A percentile compares a stretch with the other conserved stretches of the same genome.
Conservation (phyloP, 495 filamentous ascomycete genomes). For the Penicillium tannophilum region DNA sequence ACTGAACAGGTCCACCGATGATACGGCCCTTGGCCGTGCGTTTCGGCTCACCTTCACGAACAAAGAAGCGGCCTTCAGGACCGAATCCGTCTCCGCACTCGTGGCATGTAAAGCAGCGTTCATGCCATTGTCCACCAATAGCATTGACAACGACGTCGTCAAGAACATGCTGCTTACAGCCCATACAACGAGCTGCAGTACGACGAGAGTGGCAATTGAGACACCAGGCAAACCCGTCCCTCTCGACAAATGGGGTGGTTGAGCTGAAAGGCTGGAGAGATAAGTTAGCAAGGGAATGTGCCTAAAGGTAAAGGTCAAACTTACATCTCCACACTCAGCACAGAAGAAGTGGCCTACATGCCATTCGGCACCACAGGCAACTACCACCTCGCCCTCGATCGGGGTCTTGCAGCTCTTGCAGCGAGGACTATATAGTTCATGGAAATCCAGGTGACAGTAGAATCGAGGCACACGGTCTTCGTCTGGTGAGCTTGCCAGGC, state of each 20-base stretch:
- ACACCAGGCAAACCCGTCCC: slow-evolving; percentile 99
- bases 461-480: slow-evolving; percentile 71
- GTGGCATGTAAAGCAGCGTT: slow-evolving; percentile 84
- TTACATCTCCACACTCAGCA: slow-evolving; percentile 91
- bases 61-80: slow-evolving; percentile 64
- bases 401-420: slow-evolving; percentile 98
- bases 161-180: slow-evolving; percentile 81
- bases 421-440: slow-evolving; percentile 88
- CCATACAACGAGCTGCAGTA: slow-evolving; percentile 82
- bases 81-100: slow-evolving; percentile 64
- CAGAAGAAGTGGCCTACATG: slow-evolving; percentile 99
- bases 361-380: slow-evolving; percentile 93
- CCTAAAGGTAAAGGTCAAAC: slow-evolving; percentile 16
- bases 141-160: slow-evolving; percentile 86
- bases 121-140: slow-evolving; percentile 92
- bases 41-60: slow-evolving; percentile 57
- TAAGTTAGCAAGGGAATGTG: neutral
- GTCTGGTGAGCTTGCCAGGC: slow-evolving; percentile 62
- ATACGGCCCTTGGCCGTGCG: slow-evolving; percentile 52
- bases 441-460: slow-evolving; percentile 98
- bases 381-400: slow-evolving; percentile 94
- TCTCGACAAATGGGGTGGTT: slow-evolving; percentile 88
- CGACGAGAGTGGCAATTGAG: slow-evolving; percentile 88
- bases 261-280: slow-evolving; percentile 67
- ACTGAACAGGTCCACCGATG: slow-evolving; percentile 48